Base-by-base conservation (phyloP, 345 rosid genomes). In the Geranium rotundifolium region DNA sequence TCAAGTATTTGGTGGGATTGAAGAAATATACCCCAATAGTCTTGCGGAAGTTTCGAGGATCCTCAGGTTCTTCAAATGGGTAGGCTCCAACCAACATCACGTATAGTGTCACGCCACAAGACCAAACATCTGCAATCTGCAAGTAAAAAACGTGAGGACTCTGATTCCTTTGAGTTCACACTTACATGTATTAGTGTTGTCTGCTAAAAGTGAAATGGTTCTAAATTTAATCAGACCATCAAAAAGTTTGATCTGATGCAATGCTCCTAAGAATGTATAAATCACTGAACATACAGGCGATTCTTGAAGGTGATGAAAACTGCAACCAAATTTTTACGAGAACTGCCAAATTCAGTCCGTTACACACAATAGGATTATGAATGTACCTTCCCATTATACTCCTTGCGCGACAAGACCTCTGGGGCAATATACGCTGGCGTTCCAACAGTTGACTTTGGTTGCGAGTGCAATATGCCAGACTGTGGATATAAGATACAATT, bases 351-450 rank as follows among this genome's bases (percentile, higher is more conserved):
- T 23, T 23, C 27, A 2, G 27, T 23, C 2, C 27, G 1, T 23
- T 23, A 23, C 27, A 23, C 27, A 23, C 27, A 23, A 23, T 23
- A 23, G 27, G 41, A 34, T 34, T 34, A 17, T 15, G n/a, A 49
- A 23, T 23, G 27, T 80, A 86, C 93, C 89, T 86, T 82, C 27
- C 93, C 93, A 70, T 86, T 84, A 52, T 86, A 86, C 69, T 84
- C 85, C 70, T 82, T 84, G 57, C 82, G 71, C 10, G 85, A 73
- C 58, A 86, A 70, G 69, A 84, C 86, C 72, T 86, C 89, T 2
- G 93, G 93, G 39, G 87, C 93, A 58, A 86, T 86, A 46, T 86
- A 84, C 1, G 93, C 89, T 0, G 89, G 93, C 16, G 93, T 86
- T 58, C 89, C 93, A 17, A 86, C 93, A 7, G 89, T 80, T 49